Conservation (phyloP, 495 filamentous ascomycete genomes). For the Haplographium delicatum region DNA sequence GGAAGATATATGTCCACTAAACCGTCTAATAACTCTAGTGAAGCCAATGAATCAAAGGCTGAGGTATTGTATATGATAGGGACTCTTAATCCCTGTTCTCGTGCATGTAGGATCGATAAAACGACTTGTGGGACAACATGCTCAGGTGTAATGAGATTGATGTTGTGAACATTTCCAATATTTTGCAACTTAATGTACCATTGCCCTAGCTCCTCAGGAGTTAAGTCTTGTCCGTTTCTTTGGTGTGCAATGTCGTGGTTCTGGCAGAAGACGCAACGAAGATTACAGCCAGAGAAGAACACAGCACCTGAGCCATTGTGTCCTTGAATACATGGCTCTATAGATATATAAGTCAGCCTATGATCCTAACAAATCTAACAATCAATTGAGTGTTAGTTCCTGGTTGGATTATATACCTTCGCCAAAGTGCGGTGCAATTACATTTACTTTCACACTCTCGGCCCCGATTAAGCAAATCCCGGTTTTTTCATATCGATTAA, state of each 20-base stretch:
- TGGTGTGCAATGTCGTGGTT: slow-evolving; percentile 77
- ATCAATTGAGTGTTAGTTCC: background rate
- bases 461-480: slow-evolving; percentile 71
- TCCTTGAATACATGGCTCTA: slow-evolving; percentile 70
- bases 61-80: slow-evolving; percentile 79
- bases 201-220: slow-evolving; percentile 66
- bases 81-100: slow-evolving; percentile 56
- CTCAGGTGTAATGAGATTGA: slow-evolving; percentile 73
- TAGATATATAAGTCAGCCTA: background rate
- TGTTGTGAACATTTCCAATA: slow-evolving; percentile 67
- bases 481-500: slow-evolving; percentile 67
- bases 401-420: slow-evolving; percentile 38
- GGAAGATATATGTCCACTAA: slow-evolving; percentile 74
- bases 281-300: slow-evolving; percentile 70
- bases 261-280: slow-evolving; percentile 78
- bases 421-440: slow-evolving; percentile 70
- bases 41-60: slow-evolving; percentile 65
- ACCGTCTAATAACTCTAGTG: slow-evolving; percentile 61
- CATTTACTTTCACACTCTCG: slow-evolving; percentile 65
- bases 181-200: slow-evolving; percentile 77
- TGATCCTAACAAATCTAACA: background rate
- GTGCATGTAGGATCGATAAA: slow-evolving; percentile 61
- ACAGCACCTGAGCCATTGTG: slow-evolving; percentile 68
- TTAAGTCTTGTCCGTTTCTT: slow-evolving; percentile 67
- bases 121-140: slow-evolving; percentile 76